phyloP scores from a whole-genome alignment of 768 basidiomycete species.

The Russula dissimulans region DNA sequence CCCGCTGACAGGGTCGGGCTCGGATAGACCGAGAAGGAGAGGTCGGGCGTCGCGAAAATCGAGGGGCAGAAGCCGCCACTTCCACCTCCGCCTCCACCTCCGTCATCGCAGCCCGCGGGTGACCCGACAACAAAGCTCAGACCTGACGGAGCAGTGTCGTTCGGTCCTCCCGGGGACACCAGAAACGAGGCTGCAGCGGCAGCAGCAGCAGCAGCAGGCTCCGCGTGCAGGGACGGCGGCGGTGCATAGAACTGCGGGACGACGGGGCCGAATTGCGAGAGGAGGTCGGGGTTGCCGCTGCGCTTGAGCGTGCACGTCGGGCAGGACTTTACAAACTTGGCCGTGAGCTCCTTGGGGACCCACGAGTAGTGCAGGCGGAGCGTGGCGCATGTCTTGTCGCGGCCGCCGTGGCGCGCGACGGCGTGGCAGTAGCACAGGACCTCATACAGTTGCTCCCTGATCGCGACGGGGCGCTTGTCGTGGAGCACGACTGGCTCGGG shows the following conservation, averaged over 20 bases:
- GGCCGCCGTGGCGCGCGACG: conserved; percentile 57
- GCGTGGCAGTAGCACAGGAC: conserved; percentile 67
- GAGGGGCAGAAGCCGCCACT: not conserved
- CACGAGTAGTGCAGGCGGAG: conserved; percentile 67
- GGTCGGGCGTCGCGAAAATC: conserved; percentile 10
- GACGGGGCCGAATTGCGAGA: conserved; percentile 6
- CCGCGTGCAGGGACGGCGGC: not conserved
- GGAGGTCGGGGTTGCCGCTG: conserved; percentile 26
- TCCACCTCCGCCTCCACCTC: not conserved
- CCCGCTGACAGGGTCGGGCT: conserved; percentile 14
- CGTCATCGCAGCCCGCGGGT: not conserved
- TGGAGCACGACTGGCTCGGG: conserved; percentile 48
- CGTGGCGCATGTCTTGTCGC: conserved; percentile 66
- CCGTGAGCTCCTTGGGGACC: conserved; percentile 78
- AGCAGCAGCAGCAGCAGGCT: not conserved
- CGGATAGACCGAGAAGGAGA: conserved; percentile 9
- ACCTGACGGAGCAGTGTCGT: conserved; percentile 4
- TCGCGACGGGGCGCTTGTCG: conserved; percentile 63
- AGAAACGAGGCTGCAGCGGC: no score
- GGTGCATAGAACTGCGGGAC: not conserved
- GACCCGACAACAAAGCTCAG: not conserved
- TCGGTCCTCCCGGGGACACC: conserved; percentile 4
- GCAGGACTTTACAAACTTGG: conserved; percentile 69
- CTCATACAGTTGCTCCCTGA: conserved; percentile 71
- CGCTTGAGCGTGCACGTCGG: conserved; percentile 57